Percentiles rank a stretch among this genome's conserved stretches.
Conservation (phyloP, 2,329 filamentous ascomycete genomes). For the Paecilomyces fulvus region DNA sequence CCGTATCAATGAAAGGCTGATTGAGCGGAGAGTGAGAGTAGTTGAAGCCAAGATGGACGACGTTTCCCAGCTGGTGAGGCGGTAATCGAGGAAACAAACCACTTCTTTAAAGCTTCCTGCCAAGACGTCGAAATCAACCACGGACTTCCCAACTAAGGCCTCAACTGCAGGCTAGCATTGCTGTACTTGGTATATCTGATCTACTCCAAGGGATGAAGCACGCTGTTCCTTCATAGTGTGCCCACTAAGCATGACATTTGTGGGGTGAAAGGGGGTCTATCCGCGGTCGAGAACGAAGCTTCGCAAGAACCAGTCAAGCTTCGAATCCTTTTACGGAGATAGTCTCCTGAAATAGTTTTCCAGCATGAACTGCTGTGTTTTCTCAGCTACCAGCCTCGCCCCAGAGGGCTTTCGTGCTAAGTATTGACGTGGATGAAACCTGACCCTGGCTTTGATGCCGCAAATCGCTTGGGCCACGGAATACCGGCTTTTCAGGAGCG, state of each 20-base stretch:
- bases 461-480: neutral
- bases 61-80: neutral
- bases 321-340: neutral
- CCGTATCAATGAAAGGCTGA: neutral
- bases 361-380: neutral
- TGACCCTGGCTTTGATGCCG: neutral
- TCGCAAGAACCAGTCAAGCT: neutral
- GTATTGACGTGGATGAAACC: neutral
- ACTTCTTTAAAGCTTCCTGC: neutral
- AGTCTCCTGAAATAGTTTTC: neutral
- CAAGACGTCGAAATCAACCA: neutral
- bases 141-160: neutral
- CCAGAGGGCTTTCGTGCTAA: neutral
- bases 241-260: neutral
- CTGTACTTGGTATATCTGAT: neutral
- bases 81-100: neutral
- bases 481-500: neutral
- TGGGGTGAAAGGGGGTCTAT: neutral
- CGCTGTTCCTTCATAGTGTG: neutral
- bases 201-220: neutral
- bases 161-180: neutral
- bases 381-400: neutral
- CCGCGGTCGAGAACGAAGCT: neutral
- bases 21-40: neutral
- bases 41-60: neutral